Base-by-base conservation (phyloP, 352 stramenopile genomes). In the Albugo candida region DNA sequence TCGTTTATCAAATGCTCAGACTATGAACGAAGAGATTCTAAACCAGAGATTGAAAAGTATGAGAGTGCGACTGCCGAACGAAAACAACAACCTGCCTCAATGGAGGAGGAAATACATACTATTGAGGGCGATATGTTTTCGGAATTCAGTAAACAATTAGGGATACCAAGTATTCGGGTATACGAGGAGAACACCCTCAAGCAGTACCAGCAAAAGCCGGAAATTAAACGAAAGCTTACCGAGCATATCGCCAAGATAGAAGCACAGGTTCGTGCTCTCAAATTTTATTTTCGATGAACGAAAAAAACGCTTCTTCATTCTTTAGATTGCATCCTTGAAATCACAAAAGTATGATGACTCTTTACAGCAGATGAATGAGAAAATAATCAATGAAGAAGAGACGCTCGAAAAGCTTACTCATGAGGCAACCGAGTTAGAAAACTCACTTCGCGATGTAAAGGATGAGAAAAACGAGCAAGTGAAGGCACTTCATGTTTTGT, bases 161-260 rank as follows among this genome's bases (percentile, higher is more conserved):
- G 79, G 12, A 66, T 93, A 13, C 53, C 67, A 18, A 93, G 70
- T 47, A 87, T 93, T 42, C 77, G 79, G 18, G 62, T 85, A 6
- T 97, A 97, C 55, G 89, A 97, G 64, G 83, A 95, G 50, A 93
- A 81, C 16, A 85, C 96, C 11, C 58, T 94, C 2, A 92, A 95
- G 57, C 71, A 73, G 2, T 72, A 84, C 36, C 61, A 82, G 21
- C 64, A 81, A 24, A 59, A 68, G n/a, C 59, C 74, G 39, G 68
- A 84, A 8, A 83, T 65, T 47, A 66, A 70, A 18, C 76, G 71
- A 16, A 79, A 74, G 52, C 76, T 88, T 35, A 65, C 69, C 2
- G 69, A 82, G 41, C 76, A 92, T 37, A 74, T 84, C 62, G 59
- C 70, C n/a, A 92, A 92, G 56, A 56, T 92, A 6, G 53, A 79